phyloP scores from a whole-genome alignment of 805 yeast species.

The Candida endomychidarum region DNA sequence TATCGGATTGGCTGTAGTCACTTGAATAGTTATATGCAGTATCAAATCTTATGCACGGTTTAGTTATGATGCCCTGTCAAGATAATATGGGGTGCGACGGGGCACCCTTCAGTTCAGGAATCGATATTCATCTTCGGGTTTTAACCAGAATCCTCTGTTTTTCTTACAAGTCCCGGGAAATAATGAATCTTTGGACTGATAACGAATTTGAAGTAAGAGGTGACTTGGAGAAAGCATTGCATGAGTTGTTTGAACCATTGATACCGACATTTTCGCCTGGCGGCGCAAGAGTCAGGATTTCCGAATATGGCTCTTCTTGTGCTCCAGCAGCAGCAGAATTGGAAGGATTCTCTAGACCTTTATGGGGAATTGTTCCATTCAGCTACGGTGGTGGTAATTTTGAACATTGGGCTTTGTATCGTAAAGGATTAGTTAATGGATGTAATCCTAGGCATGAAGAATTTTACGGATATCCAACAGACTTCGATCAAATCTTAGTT shows the following conservation, averaged over 20 bases:
- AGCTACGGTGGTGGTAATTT: conserved; percentile 20
- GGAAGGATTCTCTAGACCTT: conserved; percentile 28
- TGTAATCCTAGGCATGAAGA: conserved; percentile 25
- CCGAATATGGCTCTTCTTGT: conserved; percentile 23
- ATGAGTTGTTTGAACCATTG: conserved; percentile 13
- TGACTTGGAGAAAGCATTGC: conserved; percentile 11
- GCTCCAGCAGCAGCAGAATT: conserved; percentile 21
- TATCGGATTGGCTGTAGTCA: too few relatives aligned
- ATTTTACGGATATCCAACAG: conserved; percentile 25
- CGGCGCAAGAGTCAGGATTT: conserved; percentile 18
- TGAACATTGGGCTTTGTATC: conserved; percentile 22
- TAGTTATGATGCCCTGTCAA: too few relatives aligned
- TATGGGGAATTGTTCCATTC: conserved; percentile 30
- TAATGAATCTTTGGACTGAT: conserved; percentile 3
- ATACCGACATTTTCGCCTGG: conserved; percentile 12
- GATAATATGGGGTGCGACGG: too few relatives aligned
- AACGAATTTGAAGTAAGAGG: conserved; percentile 9
- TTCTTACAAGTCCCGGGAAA: too few relatives aligned
- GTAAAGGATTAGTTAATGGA: conserved; percentile 25
- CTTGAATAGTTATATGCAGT: too few relatives aligned
- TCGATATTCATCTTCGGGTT: too few relatives aligned
- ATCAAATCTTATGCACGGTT: too few relatives aligned
- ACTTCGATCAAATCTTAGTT: conserved; percentile 24
- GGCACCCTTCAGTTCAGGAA: too few relatives aligned
- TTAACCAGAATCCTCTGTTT: too few relatives aligned